Base-by-base conservation (phyloP, 2,329 filamentous ascomycete species). In the Neoarthrinium moseri region DNA sequence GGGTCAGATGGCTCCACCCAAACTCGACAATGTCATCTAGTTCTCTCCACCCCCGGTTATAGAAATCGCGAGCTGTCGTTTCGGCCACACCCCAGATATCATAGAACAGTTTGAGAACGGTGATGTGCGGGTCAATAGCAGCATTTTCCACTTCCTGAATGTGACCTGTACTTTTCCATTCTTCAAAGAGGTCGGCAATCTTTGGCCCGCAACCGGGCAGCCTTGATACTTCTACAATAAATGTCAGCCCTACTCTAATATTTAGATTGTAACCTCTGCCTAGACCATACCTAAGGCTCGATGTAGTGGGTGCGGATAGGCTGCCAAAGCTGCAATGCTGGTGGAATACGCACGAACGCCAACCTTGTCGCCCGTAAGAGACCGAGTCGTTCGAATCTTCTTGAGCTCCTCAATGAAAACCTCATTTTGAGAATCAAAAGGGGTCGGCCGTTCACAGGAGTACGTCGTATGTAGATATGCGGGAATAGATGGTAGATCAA, bases 81-180 rank as follows among this genome's bases (percentile, higher is more conserved):
- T 87, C 85, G 0, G 87, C 92, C 1, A 96, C 90, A n/a, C 91
- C 92, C 88, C 90, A 96, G 47, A 96, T 95, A 4, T 87, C 75
- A 67, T 87, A 88, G 65, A 97, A 96, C 0, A 77, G 63, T 35
- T 80, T 74, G 4, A 96, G 67, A 1, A 83, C 74, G 17, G 74
- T 73, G 47, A 94, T 73, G 47, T 76, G 80, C 11, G 80, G 71
- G 54, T 95, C 84, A 1, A 70, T 66, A 41, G 86, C 77, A 2
- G 87, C 78, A 4, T 83, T 78, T 6, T 78, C 70, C 0, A 84
- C 83, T 20, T 89, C 87, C 27, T 73, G 61, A 5, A 95, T 70
- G 13, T 66, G 71, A 0, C 83, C 84, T 1, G 76, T 75, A 3
- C 72, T 60, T 11, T 68, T 80, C 77, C 84, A 96, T 61, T 96